A percentile compares a stretch with the other conserved stretches of the same genome.
phyloP scores from a whole-genome alignment of 2,329 filamentous ascomycete genomes.

The Penicillium polonicum region DNA sequence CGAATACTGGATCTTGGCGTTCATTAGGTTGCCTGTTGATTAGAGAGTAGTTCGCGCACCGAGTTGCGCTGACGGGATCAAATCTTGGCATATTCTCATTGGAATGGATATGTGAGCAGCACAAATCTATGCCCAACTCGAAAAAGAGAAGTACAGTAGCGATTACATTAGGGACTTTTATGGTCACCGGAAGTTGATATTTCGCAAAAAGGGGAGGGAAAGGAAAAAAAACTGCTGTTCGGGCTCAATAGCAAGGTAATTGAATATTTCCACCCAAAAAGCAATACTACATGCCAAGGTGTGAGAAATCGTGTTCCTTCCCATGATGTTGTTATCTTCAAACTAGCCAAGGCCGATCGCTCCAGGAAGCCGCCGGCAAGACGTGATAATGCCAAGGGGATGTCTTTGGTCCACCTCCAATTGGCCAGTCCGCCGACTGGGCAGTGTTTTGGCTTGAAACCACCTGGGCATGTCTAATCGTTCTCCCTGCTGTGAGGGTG shows the following conservation, averaged over 20 bases:
- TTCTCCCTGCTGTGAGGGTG: background rate
- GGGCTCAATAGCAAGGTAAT: background rate
- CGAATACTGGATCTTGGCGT: constrained; percentile 5
- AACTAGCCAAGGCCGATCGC: background rate
- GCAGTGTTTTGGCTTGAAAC: background rate
- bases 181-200: background rate
- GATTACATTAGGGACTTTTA: background rate
- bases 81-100: constrained; percentile 2
- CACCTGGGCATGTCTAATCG: background rate
- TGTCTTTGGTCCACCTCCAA: background rate
- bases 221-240: background rate
- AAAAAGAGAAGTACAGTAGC: background rate
- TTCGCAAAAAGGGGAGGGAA: too few relatives aligned
- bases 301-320: background rate
- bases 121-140: background rate
- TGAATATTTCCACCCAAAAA: background rate
- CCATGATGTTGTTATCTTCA: background rate
- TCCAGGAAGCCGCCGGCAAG: background rate
- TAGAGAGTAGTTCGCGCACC: background rate
- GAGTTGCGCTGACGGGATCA: background rate
- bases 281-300: constrained; percentile 4
- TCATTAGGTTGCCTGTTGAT: background rate
- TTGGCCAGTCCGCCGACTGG: background rate
- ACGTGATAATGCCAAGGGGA: background rate
- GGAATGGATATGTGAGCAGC: background rate